Base-by-base conservation (phyloP, 768 basidiomycete species). In the Cystobasidium ongulense region DNA sequence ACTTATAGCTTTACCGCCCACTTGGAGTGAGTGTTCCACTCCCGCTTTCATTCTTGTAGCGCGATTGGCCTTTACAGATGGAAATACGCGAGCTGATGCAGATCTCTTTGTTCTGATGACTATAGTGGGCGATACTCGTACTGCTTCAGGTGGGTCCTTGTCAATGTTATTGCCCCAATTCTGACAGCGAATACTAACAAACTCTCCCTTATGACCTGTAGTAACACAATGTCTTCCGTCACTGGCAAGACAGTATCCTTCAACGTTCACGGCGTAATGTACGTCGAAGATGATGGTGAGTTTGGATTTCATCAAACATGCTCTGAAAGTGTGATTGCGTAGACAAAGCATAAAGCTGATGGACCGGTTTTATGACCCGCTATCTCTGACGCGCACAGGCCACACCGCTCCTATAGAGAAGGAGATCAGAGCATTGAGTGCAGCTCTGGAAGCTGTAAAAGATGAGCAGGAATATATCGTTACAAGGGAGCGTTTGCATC, bases 401-500 rank as follows among this genome's bases (percentile, higher is more conserved):
- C 81, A 83, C 59, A 90, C 95, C 73, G 94, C 95, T 11, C 96
- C 96, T 7, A 91, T 99, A 63, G 96, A 99, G 81, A 88, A 90
- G 72, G 95, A 98, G 85, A 94, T 98, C 76, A 88, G 96, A 27
- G 83, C 86, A 35, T 83, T 99, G 31, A 87, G 91, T 17, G 86
- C 87, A 67, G 92, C 89, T 10, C 83, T 98, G 62, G 86, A 89
- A 71, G 83, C 90, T 11, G 93, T 99, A 76, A 97, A 97, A 83
- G 96, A 99, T 79, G 96, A 99, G 81, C 95, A 98, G 81, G 96
- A 98, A 82, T 99, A 99, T 82, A 93, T 99, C 76, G 90, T 95
- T 36, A 88, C 98, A 33, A 86, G 96, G 63, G 96, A 99, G 82
- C 86, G 86, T 74, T 88, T 88, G 50, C 96, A 99, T 81, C 85